Evolutionary conservation across 2,329 filamentous ascomycete genomes (phyloP).

Genomic region (Colletotrichum incanum): DNA sequence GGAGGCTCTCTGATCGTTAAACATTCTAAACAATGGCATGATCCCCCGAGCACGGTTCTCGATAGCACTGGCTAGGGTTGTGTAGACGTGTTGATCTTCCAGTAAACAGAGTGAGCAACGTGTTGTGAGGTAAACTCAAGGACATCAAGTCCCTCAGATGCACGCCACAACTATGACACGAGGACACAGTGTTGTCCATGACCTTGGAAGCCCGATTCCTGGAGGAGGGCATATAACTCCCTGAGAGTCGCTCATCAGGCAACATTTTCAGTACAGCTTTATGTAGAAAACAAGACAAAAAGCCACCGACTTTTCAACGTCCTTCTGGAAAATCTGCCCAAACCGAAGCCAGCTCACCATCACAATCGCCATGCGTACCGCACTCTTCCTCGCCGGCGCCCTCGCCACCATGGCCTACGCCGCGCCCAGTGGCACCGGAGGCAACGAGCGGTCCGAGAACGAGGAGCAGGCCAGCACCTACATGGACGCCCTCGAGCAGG

Average conservation of each 20-base stretch:
- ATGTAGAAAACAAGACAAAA: not conserved
- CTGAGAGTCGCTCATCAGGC: not conserved
- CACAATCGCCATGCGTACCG: not conserved
- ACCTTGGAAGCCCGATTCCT: not conserved
- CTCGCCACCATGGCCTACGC: not conserved
- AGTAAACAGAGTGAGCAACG: not conserved
- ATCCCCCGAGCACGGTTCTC: not conserved
- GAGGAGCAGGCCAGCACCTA: too few species aligned
- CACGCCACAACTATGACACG: not conserved
- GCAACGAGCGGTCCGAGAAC: too few species aligned
- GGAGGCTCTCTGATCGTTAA: not conserved
- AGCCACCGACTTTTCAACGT: not conserved
- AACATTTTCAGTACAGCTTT: too few species aligned
- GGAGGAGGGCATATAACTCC: not conserved
- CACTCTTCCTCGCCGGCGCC: constrained; percentile 5
- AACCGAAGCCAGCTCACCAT: not conserved
- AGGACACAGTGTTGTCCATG: not conserved
- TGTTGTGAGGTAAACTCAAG: not conserved
- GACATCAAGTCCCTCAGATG: not conserved
- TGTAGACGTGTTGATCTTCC: not conserved
- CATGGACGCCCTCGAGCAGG: not conserved
- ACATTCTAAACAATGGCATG: not conserved
- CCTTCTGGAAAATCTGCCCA: too few species aligned
- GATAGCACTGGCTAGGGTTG: not conserved
- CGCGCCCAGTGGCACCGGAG: not conserved